Percentiles rank a stretch among this genome's conserved stretches.
phyloP scores from a whole-genome alignment of 768 basidiomycete genomes.

The Trametes cinnabarina region DNA sequence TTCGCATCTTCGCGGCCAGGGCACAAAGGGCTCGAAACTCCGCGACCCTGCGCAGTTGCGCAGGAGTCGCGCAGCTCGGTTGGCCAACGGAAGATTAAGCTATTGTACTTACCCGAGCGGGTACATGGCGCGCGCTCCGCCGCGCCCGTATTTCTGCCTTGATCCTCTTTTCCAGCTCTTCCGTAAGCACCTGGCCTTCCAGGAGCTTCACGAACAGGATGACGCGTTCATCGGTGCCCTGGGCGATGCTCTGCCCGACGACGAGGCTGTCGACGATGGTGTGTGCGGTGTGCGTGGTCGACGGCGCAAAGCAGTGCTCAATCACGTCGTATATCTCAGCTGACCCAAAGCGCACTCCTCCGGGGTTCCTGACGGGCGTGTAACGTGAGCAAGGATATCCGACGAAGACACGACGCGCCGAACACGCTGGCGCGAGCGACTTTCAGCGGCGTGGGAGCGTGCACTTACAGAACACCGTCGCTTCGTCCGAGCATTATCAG shows the following conservation, averaged over 20 bases:
- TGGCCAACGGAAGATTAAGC: conserved; percentile 2
- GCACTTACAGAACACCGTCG: conserved; percentile 72
- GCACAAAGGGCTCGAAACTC: neutral
- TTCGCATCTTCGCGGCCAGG: neutral
- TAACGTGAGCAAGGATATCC: conserved; percentile 5
- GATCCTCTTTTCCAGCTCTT: conserved; percentile 53
- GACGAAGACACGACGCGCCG: neutral
- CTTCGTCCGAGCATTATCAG: conserved; percentile 79
- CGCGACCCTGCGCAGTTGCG: neutral
- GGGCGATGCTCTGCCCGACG: conserved; percentile 65
- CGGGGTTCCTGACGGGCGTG: conserved; percentile 57
- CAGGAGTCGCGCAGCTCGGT: neutral
- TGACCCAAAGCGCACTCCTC: conserved; percentile 80
- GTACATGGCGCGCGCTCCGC: conserved; percentile 75
- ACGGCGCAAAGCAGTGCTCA: conserved; percentile 56
- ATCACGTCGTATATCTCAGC: conserved; percentile 81
- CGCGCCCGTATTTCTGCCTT: conserved; percentile 58
- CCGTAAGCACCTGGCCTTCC: conserved; percentile 46
- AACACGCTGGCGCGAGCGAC: neutral
- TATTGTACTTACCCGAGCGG: conserved; percentile 53
- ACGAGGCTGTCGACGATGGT: conserved; percentile 60
- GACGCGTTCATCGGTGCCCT: conserved; percentile 71
- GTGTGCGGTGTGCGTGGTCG: conserved; percentile 39
- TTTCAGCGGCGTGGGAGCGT: neutral
- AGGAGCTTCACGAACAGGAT: conserved; percentile 70